These are phyloP conservation scores for Quercus phellos DNA, from an alignment of 331 rosid genomes.

Conservation along the genomic window DNA sequence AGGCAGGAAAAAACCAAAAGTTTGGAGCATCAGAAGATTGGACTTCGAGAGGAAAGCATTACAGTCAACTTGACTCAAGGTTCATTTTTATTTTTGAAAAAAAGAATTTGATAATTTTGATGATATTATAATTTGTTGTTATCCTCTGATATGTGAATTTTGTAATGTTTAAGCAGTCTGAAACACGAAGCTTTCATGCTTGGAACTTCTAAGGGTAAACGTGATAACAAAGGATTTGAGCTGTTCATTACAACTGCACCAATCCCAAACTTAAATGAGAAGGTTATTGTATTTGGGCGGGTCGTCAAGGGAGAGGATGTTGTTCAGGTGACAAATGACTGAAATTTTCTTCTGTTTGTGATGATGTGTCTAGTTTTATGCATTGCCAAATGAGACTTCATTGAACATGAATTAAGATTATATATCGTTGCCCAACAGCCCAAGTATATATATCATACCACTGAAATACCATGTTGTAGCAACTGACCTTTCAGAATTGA, in stretches of 20 bases:
- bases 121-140: background rate
- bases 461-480: background rate
- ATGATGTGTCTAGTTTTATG: background rate
- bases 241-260: conserved; percentile 97
- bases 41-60: conserved; percentile 74
- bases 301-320: conserved; percentile 95
- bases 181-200: conserved; percentile 90
- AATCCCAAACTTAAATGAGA: conserved; percentile 84
- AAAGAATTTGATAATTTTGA: conserved; percentile 1
- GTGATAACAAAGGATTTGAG: conserved; percentile 61
- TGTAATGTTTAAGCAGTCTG: conserved; percentile 41
- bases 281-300: conserved; percentile 76
- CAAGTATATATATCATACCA: background rate
- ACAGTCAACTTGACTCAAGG: conserved; percentile 59
- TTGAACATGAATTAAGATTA: background rate
- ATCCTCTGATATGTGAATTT: conserved; percentile 14
- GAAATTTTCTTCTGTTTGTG: background rate
- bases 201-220: conserved; percentile 84
- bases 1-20: conserved; percentile 74
- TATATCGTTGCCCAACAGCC: background rate
- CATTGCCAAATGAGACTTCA: background rate
- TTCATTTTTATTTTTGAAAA: conserved; percentile 10
- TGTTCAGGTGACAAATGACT: conserved; percentile 66
- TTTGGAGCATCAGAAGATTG: conserved; percentile 75
- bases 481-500: background rate